Base-by-base conservation (phyloP, 2,329 filamentous ascomycete genomes). In the Epichloe glyceriae region DNA sequence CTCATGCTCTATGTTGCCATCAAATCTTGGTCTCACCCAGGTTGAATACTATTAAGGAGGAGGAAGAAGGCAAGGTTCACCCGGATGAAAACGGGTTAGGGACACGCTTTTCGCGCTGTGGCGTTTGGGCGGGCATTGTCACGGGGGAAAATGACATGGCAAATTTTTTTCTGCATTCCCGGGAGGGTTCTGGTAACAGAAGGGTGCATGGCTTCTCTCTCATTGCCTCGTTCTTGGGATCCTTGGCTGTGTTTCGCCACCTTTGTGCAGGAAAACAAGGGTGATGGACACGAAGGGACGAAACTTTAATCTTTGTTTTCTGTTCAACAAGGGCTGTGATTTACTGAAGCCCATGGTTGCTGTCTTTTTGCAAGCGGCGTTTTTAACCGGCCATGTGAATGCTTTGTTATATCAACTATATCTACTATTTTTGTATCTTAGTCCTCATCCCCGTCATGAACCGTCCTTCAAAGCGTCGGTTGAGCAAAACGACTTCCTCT, bases 121-220 rank as follows among this genome's bases (percentile, higher is more conserved):
- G 50, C 52, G 50, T 54, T 54, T 51, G 43, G 54, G 44, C 22
- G 52, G 46, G 35, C 41, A 49, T 51, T 47, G 49, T 50, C 35
- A 46, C 17, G 35, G 52, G 26, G 37, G 39, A 42, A 50, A 45
- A 33, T 5, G 38, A 19, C 26, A 44, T 17, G 26, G 7, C 47
- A 14, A 30, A 20, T 39, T 10, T 34, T 20, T 41, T 10, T 8
- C 40, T 37, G 17, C 45, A 50, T 46, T 37, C 5, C 33, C 7
- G 39, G 47, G 37, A 37, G 44, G 12, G n/a, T 40, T 37, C 15
- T 38, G 19, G 40, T 40, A 40, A 34, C 8, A 47, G 22, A 17
- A 33, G 37, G 4, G 3, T 47, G 50, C 14, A 14, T 49, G 41
- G 20, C 19, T 38, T 11, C 20, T 50, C 35, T 37, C 7, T 15